Base-by-base conservation (phyloP, 2,329 filamentous ascomycete species). In the Epichloe coenophiala region DNA sequence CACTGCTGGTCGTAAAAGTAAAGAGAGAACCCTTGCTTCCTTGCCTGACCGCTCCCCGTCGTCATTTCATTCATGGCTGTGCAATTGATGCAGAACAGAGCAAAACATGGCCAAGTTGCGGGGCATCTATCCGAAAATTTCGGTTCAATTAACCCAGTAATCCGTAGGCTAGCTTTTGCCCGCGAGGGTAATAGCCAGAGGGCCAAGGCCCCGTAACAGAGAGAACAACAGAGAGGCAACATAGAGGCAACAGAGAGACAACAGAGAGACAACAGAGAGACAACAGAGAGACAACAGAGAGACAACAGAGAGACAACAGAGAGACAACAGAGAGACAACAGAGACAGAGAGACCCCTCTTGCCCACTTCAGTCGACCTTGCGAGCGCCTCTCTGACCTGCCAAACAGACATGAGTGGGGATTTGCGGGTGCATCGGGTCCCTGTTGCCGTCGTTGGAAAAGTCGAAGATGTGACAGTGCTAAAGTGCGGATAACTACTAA, bases 281-380 rank as follows among this genome's bases (percentile, higher is more conserved):
- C 9, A 31, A 31, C 31, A 31, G 27, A 31, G 27, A 31, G 7
- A 0, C 27, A 31, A 9, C 27, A 4, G 27, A 27, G 27, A 31
- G 3, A 11, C 27, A 31, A 0, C 27, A 31, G 27, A 17, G 17
- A 31, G 27, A 31, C 31, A 31, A 4, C 8, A 31, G 31, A 31
- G 31, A 31, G 27, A 31, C 9, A 31, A 4, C 8, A 31, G 31
- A 31, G 31, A 31, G 27, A 31, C 31, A 31, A 4, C 8, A 31
- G 31, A 31, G 31, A 31, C 35, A 31, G 12, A 19, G 5, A 47
- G 37, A 19, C 19, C 13, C 36, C 36, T 23, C 57, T 63, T 63
- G 57, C 64, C 63, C 58, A 64, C 60, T 63, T 49, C 48, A 65
- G 64, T 55, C 57, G 59, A 53, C 54, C 61, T 67, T 67, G 64